These are phyloP conservation scores for Claviceps paspali DNA, from an alignment of 2,329 filamentous ascomycete species.

Conservation along the genomic window DNA sequence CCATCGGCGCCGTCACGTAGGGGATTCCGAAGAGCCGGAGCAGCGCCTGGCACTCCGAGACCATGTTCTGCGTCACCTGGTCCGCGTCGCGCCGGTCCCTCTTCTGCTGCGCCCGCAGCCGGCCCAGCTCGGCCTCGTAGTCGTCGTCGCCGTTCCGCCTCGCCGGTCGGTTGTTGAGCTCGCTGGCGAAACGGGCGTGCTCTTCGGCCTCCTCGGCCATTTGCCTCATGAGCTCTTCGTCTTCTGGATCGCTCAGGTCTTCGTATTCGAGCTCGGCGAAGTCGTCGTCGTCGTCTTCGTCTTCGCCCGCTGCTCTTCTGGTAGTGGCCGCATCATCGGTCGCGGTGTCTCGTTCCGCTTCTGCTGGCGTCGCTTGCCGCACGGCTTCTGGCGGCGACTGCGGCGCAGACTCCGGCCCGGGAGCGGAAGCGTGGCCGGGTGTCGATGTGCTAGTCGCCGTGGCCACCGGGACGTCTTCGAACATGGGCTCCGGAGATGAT, in stretches of 20 bases:
- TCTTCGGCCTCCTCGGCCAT: slow-evolving; percentile 86
- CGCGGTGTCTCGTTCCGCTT: no score
- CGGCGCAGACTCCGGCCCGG: no score
- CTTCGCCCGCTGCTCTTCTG: no score
- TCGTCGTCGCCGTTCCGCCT: slow-evolving; percentile 62
- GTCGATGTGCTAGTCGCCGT: no score
- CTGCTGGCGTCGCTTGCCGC: background rate
- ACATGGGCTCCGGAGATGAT: slow-evolving; percentile 21
- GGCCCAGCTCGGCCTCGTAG: slow-evolving; percentile 76
- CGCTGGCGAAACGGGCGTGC: slow-evolving; percentile 80
- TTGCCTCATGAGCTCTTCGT: slow-evolving; percentile 74
- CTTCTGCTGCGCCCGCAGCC: slow-evolving; percentile 84
- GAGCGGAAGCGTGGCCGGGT: no score
- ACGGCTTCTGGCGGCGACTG: no score
- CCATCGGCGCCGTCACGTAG: slow-evolving; percentile 96
- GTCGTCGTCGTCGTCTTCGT: slow-evolving; percentile 22
- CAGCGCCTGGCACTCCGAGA: slow-evolving; percentile 84
- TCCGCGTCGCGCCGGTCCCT: slow-evolving; percentile 93
- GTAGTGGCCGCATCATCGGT: no score
- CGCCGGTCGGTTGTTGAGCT: slow-evolving; percentile 71
- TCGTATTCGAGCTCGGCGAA: slow-evolving; percentile 51
- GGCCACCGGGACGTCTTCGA: slow-evolving; percentile 23
- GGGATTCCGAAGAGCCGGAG: slow-evolving; percentile 83
- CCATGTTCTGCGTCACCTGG: slow-evolving; percentile 92
- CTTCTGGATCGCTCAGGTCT: slow-evolving; percentile 73